phyloP scores from a whole-genome alignment of 2,329 filamentous ascomycete species.

The Microdochium paspali region DNA sequence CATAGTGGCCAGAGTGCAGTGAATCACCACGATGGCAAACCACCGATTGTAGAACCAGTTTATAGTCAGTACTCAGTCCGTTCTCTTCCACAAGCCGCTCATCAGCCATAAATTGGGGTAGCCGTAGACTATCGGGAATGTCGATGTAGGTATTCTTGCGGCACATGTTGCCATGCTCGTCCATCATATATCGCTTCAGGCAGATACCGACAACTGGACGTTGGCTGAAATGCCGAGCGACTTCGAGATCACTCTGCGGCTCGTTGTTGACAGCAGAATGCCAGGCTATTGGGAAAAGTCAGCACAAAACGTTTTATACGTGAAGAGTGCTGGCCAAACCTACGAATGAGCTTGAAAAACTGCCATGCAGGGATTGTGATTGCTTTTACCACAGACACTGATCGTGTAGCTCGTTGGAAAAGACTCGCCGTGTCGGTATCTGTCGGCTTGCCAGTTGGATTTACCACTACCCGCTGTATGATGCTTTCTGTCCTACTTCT shows the following conservation, averaged over 20 bases:
- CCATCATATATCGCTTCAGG: slow-evolving; percentile 80
- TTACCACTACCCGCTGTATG: slow-evolving; percentile 49
- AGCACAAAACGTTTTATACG: slow-evolving; percentile 12
- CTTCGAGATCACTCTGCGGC: slow-evolving; percentile 61
- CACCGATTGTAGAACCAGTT: slow-evolving; percentile 81
- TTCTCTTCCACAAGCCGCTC: slow-evolving; percentile 56
- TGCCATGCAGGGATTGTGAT: slow-evolving; percentile 96
- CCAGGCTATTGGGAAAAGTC: slow-evolving; percentile 55
- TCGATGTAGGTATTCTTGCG: slow-evolving; percentile 79
- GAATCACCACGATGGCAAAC: slow-evolving; percentile 87
- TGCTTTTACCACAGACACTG: slow-evolving; percentile 57
- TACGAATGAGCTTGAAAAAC: slow-evolving; percentile 88
- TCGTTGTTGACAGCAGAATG: slow-evolving; percentile 54
- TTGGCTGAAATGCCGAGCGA: slow-evolving; percentile 79
- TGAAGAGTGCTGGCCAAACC: slow-evolving; percentile 23
- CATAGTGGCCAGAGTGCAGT: slow-evolving; percentile 83
- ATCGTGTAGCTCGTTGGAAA: slow-evolving; percentile 31
- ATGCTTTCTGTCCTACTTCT: slow-evolving; percentile 43
- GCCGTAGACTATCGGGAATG: slow-evolving; percentile 69
- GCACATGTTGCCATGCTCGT: slow-evolving; percentile 55
- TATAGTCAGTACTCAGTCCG: slow-evolving; percentile 80
- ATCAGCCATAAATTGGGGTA: slow-evolving; percentile 85
- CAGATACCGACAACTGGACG: slow-evolving; percentile 87
- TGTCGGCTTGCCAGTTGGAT: slow-evolving; percentile 36
- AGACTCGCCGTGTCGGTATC: slow-evolving; percentile 30